A percentile compares a stretch with the other conserved stretches of the same genome.
Conservation (phyloP, 345 rosid species). For the Eucalyptus microcorys region DNA sequence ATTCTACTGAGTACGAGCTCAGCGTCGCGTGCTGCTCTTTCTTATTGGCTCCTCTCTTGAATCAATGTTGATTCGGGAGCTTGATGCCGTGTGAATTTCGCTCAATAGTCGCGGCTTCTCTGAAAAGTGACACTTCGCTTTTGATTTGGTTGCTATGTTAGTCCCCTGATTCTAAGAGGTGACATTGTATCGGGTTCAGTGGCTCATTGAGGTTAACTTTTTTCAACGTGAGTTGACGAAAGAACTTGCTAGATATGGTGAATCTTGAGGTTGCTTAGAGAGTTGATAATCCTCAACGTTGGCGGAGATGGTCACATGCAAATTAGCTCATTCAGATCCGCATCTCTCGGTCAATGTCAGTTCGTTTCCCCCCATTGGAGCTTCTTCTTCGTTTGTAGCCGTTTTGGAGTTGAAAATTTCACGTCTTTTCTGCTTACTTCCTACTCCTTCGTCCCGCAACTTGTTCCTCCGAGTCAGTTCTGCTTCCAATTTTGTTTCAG, state of each 20-base stretch:
- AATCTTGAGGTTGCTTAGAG: background rate
- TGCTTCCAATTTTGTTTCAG: background rate
- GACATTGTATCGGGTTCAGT: background rate
- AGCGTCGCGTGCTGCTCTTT: background rate
- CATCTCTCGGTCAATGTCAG: background rate
- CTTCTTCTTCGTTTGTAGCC: background rate
- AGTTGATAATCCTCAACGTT: background rate
- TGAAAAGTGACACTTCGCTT: background rate
- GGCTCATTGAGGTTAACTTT: background rate
- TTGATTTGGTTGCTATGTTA: background rate
- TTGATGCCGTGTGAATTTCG: background rate
- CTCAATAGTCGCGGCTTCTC: background rate
- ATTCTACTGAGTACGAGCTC: background rate
- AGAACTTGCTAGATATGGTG: background rate
- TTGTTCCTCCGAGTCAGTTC: background rate
- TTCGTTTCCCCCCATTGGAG: background rate
- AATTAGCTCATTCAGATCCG: background rate
- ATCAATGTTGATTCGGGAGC: background rate
- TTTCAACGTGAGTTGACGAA: background rate
- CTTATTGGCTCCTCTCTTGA: background rate
- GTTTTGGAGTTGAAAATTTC: background rate
- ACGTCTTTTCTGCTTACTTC: background rate
- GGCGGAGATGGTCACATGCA: background rate
- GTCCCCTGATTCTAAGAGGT: background rate
- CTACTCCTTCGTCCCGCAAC: background rate